Percentiles rank a stretch among this genome's conserved stretches.
Conservation (phyloP, 1,284 basidiomycete genomes). For the Butyriboletus appendiculatus region DNA sequence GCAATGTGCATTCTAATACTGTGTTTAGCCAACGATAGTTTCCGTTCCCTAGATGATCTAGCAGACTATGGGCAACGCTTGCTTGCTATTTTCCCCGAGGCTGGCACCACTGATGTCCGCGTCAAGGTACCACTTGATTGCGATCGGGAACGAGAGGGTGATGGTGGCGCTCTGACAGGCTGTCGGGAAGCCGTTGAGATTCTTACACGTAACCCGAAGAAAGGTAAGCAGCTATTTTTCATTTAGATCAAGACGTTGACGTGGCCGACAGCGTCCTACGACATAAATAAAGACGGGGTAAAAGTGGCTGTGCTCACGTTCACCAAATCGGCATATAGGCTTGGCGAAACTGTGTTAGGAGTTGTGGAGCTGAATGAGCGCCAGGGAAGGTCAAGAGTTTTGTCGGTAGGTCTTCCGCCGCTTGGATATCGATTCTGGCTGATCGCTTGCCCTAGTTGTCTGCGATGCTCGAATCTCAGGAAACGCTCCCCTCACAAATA, state of each 20-base stretch:
- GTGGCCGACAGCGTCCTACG: slow-evolving; percentile 73
- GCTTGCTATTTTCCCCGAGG: slow-evolving; percentile 45
- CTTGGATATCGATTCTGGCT: background rate
- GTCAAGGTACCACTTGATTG: slow-evolving; percentile 33
- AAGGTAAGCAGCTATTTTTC: slow-evolving; percentile 53
- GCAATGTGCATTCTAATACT: slow-evolving; percentile 8
- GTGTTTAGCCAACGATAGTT: slow-evolving; percentile 14
- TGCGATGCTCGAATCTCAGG: slow-evolving; percentile 84
- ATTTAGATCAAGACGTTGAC: background rate
- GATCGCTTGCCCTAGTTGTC: slow-evolving; percentile 56
- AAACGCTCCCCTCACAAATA: slow-evolving; percentile 68
- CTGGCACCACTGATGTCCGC: slow-evolving; percentile 32
- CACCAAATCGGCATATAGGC: slow-evolving; percentile 83
- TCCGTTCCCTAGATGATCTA: slow-evolving; percentile 33
- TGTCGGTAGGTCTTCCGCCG: slow-evolving; percentile 57
- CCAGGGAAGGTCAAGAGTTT: slow-evolving; percentile 57
- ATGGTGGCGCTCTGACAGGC: slow-evolving; percentile 53
- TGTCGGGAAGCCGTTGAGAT: slow-evolving; percentile 93
- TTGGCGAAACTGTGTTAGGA: slow-evolving; percentile 88
- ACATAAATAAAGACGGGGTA: slow-evolving; percentile 88
- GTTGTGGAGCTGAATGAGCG: slow-evolving; percentile 84
- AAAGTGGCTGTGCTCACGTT: slow-evolving; percentile 90
- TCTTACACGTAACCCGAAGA: slow-evolving; percentile 83
- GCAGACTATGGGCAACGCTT: slow-evolving; percentile 47
- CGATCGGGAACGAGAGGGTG: slow-evolving; percentile 41